Conservation (phyloP, 2,329 filamentous ascomycete species). For the Aspergillus sp. region DNA sequence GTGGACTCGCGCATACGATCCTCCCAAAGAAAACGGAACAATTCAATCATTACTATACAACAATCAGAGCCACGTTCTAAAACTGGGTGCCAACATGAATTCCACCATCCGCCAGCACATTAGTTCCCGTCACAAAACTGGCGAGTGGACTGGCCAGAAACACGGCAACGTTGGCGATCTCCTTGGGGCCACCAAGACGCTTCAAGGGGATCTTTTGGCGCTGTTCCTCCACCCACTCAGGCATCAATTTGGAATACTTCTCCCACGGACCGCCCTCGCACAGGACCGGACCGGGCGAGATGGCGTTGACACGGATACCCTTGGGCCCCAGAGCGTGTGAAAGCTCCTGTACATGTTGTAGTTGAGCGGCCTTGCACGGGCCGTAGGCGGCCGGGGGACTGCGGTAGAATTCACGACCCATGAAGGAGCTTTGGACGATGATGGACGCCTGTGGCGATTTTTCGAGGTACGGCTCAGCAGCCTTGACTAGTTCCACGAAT, state of each 20-base stretch:
- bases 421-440: slow-evolving; percentile 21
- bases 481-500: slow-evolving; percentile 18
- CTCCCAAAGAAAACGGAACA: too few species aligned
- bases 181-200: slow-evolving; percentile 18
- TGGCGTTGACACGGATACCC: slow-evolving; percentile 30
- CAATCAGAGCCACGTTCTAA: not conserved
- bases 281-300: slow-evolving; percentile 26
- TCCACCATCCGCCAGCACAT: slow-evolving; percentile 19
- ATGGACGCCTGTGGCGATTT: slow-evolving; percentile 17
- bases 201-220: slow-evolving; percentile 17
- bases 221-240: slow-evolving; percentile 21
- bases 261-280: slow-evolving; percentile 16
- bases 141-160: slow-evolving; percentile 24
- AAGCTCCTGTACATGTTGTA: slow-evolving; percentile 24
- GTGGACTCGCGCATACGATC: too few species aligned
- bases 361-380: slow-evolving; percentile 22
- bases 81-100: slow-evolving; percentile 10
- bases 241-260: slow-evolving; percentile 8
- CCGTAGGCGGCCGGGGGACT: slow-evolving; percentile 22
- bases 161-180: slow-evolving; percentile 24
- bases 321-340: slow-evolving; percentile 22
- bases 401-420: slow-evolving; percentile 23
- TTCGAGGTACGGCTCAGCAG: slow-evolving; percentile 14
- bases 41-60: too few species aligned
- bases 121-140: slow-evolving; percentile 15